Conservation (phyloP, 1,139 yeast genomes). For the Scheffersomyces titani region DNA sequence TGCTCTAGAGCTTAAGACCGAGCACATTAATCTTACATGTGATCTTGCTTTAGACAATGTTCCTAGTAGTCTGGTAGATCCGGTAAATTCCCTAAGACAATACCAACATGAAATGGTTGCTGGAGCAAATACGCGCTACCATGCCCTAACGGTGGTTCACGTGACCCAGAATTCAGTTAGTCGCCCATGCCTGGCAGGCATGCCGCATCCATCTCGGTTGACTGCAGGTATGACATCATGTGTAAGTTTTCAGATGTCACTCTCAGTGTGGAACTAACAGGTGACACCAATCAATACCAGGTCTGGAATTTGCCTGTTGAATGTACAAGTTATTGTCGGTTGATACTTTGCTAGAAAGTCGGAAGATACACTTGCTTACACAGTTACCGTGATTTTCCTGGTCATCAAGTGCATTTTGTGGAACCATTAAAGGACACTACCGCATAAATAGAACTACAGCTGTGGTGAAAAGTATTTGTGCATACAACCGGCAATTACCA, state of each 20-base stretch:
- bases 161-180: background rate
- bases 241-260: background rate
- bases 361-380: background rate
- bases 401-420: background rate
- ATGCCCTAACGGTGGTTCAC: background rate
- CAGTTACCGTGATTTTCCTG: background rate
- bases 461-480: background rate
- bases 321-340: background rate
- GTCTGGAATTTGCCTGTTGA: background rate
- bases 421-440: background rate
- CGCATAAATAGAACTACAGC: background rate
- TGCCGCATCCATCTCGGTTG: background rate
- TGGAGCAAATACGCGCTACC: background rate
- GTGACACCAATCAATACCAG: background rate
- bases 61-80: background rate
- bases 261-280: background rate
- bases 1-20: background rate
- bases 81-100: background rate
- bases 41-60: background rate
- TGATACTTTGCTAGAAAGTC: background rate
- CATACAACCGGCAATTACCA: background rate
- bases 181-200: background rate
- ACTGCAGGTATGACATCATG: conserved; percentile 7
- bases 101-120: background rate
- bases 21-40: background rate